Percentiles rank a stretch among this genome's conserved stretches.
These are phyloP conservation scores for Fusarium bactridioides DNA, from an alignment of 2,329 filamentous ascomycete species.

Conservation along the genomic window DNA sequence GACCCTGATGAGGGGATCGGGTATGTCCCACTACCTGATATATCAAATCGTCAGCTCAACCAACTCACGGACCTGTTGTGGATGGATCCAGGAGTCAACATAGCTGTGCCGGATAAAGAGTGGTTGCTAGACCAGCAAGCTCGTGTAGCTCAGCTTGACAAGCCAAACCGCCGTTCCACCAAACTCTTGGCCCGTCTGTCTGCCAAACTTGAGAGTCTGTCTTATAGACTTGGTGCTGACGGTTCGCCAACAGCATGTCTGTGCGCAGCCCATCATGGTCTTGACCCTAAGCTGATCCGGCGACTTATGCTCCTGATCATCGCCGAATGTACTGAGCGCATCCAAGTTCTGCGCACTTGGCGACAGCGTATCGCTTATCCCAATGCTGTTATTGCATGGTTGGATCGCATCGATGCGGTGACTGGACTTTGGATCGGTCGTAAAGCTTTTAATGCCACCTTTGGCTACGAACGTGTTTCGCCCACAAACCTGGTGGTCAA, in stretches of 20 bases:
- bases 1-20: neutral
- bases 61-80: slow-evolving; percentile 49
- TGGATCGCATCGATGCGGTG: slow-evolving; percentile 39
- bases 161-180: slow-evolving; percentile 39
- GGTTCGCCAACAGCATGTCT: slow-evolving; percentile 46
- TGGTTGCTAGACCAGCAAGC: slow-evolving; percentile 50
- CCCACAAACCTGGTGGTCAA: slow-evolving; percentile 40
- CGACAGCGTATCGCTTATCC: slow-evolving; percentile 19
- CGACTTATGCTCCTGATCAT: slow-evolving; percentile 53
- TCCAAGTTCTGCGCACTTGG: slow-evolving; percentile 41
- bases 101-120: slow-evolving; percentile 41
- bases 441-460: slow-evolving; percentile 47
- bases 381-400: slow-evolving; percentile 29
- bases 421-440: slow-evolving; percentile 51
- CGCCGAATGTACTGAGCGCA: slow-evolving; percentile 51
- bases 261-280: slow-evolving; percentile 50
- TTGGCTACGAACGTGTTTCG: slow-evolving; percentile 42
- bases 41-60: slow-evolving; percentile 39
- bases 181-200: slow-evolving; percentile 45
- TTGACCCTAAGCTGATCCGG: slow-evolving; percentile 55
- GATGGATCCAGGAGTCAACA: slow-evolving; percentile 41
- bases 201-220: slow-evolving; percentile 39
- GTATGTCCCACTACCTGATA: slow-evolving; percentile 9
- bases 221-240: slow-evolving; percentile 20
- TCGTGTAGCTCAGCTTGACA: slow-evolving; percentile 31